Percentiles rank a stretch among this genome's conserved stretches.
Conservation (phyloP, 1,284 basidiomycete species). For the Melampsora occidentalis region DNA sequence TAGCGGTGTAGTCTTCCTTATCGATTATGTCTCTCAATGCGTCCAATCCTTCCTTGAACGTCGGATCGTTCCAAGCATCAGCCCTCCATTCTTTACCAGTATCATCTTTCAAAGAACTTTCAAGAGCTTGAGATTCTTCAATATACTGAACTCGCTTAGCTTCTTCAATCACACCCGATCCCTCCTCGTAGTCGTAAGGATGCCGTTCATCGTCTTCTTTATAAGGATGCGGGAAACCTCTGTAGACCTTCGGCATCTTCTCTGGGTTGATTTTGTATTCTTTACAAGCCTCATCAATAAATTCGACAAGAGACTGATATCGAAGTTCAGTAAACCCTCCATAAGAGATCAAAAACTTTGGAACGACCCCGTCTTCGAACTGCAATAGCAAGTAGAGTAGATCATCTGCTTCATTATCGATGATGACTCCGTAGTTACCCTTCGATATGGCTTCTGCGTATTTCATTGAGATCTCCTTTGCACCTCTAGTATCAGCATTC, state of each 20-base stretch:
- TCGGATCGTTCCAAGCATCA: background rate
- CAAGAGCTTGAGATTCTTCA: background rate
- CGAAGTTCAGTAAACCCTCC: background rate
- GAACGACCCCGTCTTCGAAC: background rate
- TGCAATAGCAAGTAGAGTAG: background rate
- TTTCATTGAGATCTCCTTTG: background rate
- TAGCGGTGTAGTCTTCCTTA: constrained; percentile 2
- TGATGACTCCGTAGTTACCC: background rate
- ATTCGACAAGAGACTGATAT: background rate
- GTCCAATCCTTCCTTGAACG: background rate
- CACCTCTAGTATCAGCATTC: background rate
- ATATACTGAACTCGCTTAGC: background rate
- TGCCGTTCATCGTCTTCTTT: background rate
- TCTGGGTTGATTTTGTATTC: background rate
- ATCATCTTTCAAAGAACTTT: background rate
- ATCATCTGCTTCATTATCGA: constrained; percentile 5
- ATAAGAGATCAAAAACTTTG: background rate
- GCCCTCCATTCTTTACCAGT: background rate
- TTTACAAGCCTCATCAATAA: background rate
- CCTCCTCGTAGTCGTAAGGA: constrained; percentile 4
- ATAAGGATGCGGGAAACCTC: background rate
- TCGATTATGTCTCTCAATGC: background rate
- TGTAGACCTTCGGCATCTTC: constrained; percentile 1
- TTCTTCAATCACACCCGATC: background rate
- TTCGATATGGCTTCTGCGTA: background rate